These are phyloP conservation scores for Sphagnum magellanicum DNA, from an alignment of 228 moss, liverwort and hornwort genomes.

Conservation along the genomic window DNA sequence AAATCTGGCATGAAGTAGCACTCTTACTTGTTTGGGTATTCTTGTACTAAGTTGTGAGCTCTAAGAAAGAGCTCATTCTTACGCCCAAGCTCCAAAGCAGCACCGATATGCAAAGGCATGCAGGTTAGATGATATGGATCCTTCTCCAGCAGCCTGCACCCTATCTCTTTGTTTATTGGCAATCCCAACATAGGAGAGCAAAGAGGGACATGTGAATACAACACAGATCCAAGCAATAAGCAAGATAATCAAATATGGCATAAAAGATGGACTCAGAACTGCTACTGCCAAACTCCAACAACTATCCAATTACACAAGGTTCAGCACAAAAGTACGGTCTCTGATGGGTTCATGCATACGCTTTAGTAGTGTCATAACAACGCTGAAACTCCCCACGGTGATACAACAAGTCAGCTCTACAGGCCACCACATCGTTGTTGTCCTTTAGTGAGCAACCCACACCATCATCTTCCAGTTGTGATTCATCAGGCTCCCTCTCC, in stretches of 20 bases:
- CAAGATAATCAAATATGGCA: no score
- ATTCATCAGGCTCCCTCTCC: constrained; percentile 67
- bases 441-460: constrained; percentile 76
- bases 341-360: constrained; percentile 14
- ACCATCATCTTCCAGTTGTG: constrained; percentile 51
- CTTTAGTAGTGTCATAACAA: constrained; percentile 94
- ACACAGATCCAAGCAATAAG: no score
- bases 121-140: constrained; percentile 91
- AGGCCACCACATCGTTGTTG: constrained; percentile 90
- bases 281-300: no score
- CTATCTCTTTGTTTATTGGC: background rate
- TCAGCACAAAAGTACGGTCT: no score
- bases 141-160: constrained; percentile 73
- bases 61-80: constrained; percentile 93
- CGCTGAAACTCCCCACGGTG: constrained; percentile 92
- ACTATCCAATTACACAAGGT: no score
- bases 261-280: no score
- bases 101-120: constrained; percentile 86
- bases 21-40: constrained; percentile 73
- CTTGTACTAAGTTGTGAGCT: constrained; percentile 97
- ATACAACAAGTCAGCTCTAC: constrained; percentile 91
- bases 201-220: no score
- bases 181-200: no score
- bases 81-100: constrained; percentile 84
- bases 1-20: no score